Evolutionary conservation across 1,284 basidiomycete species (phyloP).

Genomic region (Macrocystidia cucumis): DNA sequence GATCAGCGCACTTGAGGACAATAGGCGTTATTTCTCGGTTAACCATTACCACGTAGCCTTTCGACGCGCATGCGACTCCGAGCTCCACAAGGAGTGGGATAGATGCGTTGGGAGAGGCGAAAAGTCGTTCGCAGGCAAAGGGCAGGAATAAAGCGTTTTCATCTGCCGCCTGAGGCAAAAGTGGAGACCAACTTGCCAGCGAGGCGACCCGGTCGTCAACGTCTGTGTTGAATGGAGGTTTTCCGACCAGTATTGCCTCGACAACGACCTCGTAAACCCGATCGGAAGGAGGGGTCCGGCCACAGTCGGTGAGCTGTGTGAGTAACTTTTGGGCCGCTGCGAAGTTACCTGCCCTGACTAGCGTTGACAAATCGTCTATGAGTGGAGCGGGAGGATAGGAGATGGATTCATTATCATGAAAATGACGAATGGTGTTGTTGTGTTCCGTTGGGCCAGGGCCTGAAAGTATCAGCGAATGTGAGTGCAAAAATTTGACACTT

Average conservation of each 20-base stretch:
- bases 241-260: constrained; percentile 13
- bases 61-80: constrained; percentile 18
- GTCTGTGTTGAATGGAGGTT: constrained; percentile 3
- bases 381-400: too few species aligned
- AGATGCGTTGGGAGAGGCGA: constrained; percentile 11
- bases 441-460: too few species aligned
- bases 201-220: constrained; percentile 12
- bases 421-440: too few species aligned
- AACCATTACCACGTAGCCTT: constrained; percentile 19
- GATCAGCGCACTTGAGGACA: constrained; percentile 5
- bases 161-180: constrained; percentile 26
- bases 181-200: constrained; percentile 30
- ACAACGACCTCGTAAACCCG: constrained; percentile 24
- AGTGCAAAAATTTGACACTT: too few species aligned
- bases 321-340: constrained; percentile 15
- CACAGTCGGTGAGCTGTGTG: constrained; percentile 21
- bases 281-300: constrained; percentile 18
- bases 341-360: constrained; percentile 13
- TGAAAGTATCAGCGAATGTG: too few species aligned
- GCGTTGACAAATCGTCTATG: constrained; percentile 11
- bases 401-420: too few species aligned
- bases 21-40: constrained; percentile 13
- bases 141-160: constrained; percentile 10
- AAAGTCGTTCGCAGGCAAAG: constrained; percentile 10
- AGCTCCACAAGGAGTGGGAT: constrained; percentile 17